These are phyloP conservation scores for Amanita rubescens DNA, from an alignment of 768 basidiomycete genomes.

Conservation along the genomic window DNA sequence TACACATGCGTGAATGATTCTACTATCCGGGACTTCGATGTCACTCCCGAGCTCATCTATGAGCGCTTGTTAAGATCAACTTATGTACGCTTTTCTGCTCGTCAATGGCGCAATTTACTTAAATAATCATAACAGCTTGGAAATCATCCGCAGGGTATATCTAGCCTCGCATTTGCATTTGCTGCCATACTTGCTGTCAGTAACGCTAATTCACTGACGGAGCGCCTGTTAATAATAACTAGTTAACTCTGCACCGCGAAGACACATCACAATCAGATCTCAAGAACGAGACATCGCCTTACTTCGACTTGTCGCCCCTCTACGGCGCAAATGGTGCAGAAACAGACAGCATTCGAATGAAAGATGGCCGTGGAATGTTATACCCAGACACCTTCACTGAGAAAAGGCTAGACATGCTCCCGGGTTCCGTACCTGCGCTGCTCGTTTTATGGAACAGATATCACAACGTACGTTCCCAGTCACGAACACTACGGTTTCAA, in stretches of 20 bases:
- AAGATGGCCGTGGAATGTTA: slow-evolving; percentile 17
- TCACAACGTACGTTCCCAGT: slow-evolving; percentile 1
- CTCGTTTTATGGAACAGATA: slow-evolving; percentile 13
- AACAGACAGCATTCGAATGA: slow-evolving; percentile 11
- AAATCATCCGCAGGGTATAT: slow-evolving; percentile 12
- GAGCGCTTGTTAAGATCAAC: background rate
- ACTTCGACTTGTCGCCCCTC: slow-evolving; percentile 16
- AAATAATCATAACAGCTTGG: background rate
- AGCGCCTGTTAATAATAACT: background rate
- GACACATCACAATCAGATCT: background rate
- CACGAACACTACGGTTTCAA: background rate
- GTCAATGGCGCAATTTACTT: background rate
- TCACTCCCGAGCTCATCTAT: background rate
- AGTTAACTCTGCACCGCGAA: slow-evolving; percentile 11
- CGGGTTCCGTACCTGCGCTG: slow-evolving; percentile 12
- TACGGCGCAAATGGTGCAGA: slow-evolving; percentile 15
- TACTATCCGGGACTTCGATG: background rate
- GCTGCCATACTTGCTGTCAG: slow-evolving; percentile 11
- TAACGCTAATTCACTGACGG: background rate
- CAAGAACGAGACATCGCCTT: slow-evolving; percentile 10
- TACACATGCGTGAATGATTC: background rate
- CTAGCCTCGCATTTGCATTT: slow-evolving; percentile 8
- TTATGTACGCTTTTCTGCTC: background rate
- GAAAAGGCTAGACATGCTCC: slow-evolving; percentile 9
- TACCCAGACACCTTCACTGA: slow-evolving; percentile 18